Evolutionary conservation across 768 basidiomycete genomes (phyloP), one percentile per base, ranked within the genome.

Genomic region (Auricularia cornea): DNA sequence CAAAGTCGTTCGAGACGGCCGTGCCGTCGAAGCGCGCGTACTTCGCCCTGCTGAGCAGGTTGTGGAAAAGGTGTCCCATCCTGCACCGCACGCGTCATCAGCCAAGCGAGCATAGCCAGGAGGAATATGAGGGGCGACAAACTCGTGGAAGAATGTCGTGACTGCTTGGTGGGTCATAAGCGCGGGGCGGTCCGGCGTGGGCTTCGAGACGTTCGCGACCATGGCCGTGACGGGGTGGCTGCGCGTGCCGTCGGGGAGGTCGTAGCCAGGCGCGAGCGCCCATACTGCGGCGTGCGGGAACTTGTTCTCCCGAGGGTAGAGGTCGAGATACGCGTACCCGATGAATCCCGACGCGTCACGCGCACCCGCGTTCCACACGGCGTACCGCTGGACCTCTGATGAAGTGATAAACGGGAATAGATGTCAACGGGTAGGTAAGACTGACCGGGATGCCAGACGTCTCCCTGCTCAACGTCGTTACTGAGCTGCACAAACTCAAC

Each of bases 191-290:
- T 87, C 84, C 1, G 86, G 83, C 1, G 90, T 92, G 2, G 90
- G 81, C 71, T 94, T 95, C 3, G 92, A 90, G 12, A 95, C 82
- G 72, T 94, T 94, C 44, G 93, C 92, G 10, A 94, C 93, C 92
- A 94, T 94, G 3, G 88, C 88, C 1, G 87, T 74, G 60, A 91
- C 44, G 2, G 92, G 92, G 72, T 91, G 92, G 70, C 79, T 79
- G 31, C 89, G 81, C 44, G 44, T 31, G 51, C 85, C 86, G 62
- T 83, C 74, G 0, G 80, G 64, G n/a, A 61, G 63, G 51, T 82
- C 78, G 70, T 86, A 88, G 16, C 92, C 90, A 0, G 86, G 75
- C 5, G 89, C 77, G 30, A 94, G 76, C 6, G 83, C 79, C 89
- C 90, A 94, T 1, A 94, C 91, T 1, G 91, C 91, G 0, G 92